These are phyloP conservation scores for Penicillium digitatum DNA, from an alignment of 2,329 filamentous ascomycete species.

Conservation along the genomic window DNA sequence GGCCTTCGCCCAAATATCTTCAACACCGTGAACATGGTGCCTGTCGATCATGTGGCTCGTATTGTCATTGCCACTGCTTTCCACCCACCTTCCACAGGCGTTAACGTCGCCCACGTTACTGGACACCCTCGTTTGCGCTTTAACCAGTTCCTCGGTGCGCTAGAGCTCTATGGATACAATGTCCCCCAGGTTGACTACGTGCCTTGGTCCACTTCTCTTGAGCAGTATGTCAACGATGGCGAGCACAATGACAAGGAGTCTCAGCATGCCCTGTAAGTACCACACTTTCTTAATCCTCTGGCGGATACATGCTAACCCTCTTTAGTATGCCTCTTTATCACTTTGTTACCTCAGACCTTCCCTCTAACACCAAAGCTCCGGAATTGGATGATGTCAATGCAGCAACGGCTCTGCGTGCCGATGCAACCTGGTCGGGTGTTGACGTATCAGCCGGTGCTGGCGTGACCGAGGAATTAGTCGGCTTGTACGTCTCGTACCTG, in stretches of 20 bases:
- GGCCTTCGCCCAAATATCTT: constrained; percentile 66
- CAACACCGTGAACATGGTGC: constrained; percentile 87
- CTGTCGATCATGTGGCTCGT: constrained; percentile 77
- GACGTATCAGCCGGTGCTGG: constrained; percentile 55
- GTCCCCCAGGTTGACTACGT: constrained; percentile 64
- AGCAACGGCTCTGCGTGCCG: constrained; percentile 58
- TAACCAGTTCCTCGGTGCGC: constrained; percentile 68
- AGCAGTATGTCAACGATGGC: constrained; percentile 61
- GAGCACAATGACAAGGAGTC: constrained; percentile 54
- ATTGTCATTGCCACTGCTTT: constrained; percentile 72
- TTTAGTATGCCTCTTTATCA: constrained; percentile 65
- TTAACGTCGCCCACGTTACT: constrained; percentile 72
- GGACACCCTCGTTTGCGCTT: constrained; percentile 72
- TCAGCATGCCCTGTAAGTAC: constrained; percentile 61
- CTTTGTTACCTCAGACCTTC: constrained; percentile 67
- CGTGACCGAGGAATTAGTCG: constrained; percentile 59
- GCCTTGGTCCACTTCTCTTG: constrained; percentile 64
- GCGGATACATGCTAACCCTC: constrained; percentile 1
- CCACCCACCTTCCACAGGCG: constrained; percentile 53
- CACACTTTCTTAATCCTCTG: not conserved
- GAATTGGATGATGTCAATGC: constrained; percentile 73
- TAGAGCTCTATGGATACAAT: constrained; percentile 70
- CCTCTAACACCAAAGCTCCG: constrained; percentile 64
- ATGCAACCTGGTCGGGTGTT: constrained; percentile 56
- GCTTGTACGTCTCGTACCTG: constrained; percentile 61